Base-by-base conservation (phyloP, 495 filamentous ascomycete genomes). In the Usnea hakonensis region DNA sequence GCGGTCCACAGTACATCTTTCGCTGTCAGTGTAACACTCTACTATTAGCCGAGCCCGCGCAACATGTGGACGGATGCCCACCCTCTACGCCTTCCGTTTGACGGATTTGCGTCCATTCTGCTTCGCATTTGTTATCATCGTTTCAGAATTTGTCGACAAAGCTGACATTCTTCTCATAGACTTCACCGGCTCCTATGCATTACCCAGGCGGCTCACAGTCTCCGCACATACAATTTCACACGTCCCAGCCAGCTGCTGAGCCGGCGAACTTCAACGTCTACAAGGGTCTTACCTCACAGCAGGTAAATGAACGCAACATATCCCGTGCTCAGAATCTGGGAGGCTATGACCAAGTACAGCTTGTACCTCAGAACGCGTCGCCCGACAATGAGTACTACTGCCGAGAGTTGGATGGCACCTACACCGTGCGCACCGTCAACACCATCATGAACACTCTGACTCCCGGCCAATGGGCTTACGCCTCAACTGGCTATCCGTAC, bases 401-500 rank as follows among this genome's bases (percentile, higher is more conserved):
- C 44, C 61, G 62, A 26, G 71, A 73, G 46, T 44, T 72, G 28
- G 65, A 68, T 64, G 71, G 67, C 13, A 40, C 50, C 32, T 72
- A 61, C 28, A 68, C 63, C 2, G 30, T 71, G 41, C 64, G 71
- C 16, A 72, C 65, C 7, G 58, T 62, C 21, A 69, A 65, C 36
- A 64, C 64, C 1, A 71, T 71, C 32, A 63, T 65, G 60, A 56
- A 63, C 6, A 52, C 41, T 28, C 63, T 66, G 21, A 71, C 69
- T 50, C 71, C 71, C 28, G 71, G 71, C 5, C 61, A 64, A 5
- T 73, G 71, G 71, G 33, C 26, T 17, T 37, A 57, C 14, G 38
- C 44, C 17, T 3, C 54, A 2, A 55, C 33, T 33, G 65, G 65
- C 5, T 70, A 60, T 54, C 63, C 64, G 9, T 68, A 64, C 44